Evolutionary conservation across 306 rosid genomes (phyloP).

Genomic region (Cicer chorassanicum): DNA sequence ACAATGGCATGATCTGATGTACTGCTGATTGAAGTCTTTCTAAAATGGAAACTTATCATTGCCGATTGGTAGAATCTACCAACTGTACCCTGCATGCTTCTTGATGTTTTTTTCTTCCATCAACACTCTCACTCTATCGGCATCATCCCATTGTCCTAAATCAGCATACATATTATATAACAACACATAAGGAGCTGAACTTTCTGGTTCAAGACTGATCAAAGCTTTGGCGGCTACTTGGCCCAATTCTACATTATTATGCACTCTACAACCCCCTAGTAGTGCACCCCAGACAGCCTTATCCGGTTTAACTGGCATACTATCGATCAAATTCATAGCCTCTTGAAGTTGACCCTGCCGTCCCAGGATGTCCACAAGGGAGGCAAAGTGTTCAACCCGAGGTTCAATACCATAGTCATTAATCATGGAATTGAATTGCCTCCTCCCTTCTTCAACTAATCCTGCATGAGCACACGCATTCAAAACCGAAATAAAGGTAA

Average conservation of each 20-base stretch:
- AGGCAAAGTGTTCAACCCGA: conserved; percentile 56
- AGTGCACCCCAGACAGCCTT: conserved; percentile 62
- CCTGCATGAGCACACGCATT: conserved; percentile 60
- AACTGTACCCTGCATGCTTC: conserved; percentile 56
- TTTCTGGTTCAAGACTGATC: conserved; percentile 57
- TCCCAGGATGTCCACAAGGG: conserved; percentile 60
- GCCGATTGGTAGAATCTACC: conserved; percentile 49
- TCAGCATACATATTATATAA: conserved; percentile 58
- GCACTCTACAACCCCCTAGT: conserved; percentile 58
- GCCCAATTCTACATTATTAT: conserved; percentile 54
- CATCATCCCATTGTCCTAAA: conserved; percentile 58
- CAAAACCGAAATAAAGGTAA: conserved; percentile 57
- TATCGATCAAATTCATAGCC: conserved; percentile 51
- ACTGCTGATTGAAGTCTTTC: conserved; percentile 24
- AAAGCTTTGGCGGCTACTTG: conserved; percentile 54
- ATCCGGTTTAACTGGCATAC: conserved; percentile 57
- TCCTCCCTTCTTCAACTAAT: conserved; percentile 57
- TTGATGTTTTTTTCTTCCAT: conserved; percentile 54
- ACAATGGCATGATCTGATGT: conserved; percentile 25
- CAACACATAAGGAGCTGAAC: conserved; percentile 62
- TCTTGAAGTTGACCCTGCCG: conserved; percentile 59
- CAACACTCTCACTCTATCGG: conserved; percentile 51
- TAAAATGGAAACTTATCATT: conserved; percentile 13
- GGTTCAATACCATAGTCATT: conserved; percentile 52
- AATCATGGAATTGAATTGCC: conserved; percentile 58